These are phyloP conservation scores for Phytophthora megakarya DNA, from an alignment of 352 stramenopile species.

Conservation along the genomic window DNA sequence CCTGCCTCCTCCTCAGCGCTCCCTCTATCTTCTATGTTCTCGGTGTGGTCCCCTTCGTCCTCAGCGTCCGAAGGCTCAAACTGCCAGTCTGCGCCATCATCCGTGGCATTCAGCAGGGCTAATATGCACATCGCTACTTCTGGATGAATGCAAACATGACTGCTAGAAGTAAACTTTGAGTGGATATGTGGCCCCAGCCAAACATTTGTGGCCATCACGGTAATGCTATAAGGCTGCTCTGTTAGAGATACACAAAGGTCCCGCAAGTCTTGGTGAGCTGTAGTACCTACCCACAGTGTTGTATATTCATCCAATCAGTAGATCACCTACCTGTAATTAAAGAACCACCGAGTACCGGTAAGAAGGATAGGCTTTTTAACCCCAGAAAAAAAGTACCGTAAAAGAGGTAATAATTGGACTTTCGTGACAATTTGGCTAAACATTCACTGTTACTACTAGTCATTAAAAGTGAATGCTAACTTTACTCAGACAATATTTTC, in stretches of 20 bases:
- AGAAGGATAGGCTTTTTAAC: too few species aligned
- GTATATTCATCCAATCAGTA: too few species aligned
- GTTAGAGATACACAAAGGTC: neutral
- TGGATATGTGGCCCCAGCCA: neutral
- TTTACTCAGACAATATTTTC: too few species aligned
- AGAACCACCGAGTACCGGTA: too few species aligned
- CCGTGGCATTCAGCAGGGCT: neutral
- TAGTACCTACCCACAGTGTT: too few species aligned
- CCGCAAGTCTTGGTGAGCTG: constrained; percentile 5
- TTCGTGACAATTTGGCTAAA: too few species aligned
- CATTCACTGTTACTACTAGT: too few species aligned
- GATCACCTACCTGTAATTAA: too few species aligned
- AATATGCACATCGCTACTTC: constrained; percentile 2
- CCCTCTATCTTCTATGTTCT: neutral
- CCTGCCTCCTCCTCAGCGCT: neutral
- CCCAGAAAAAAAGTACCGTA: too few species aligned
- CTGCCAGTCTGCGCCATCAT: neutral
- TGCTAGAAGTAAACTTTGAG: neutral
- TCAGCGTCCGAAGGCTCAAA: neutral
- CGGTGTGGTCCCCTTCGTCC: neutral
- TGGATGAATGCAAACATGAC: constrained; percentile 2
- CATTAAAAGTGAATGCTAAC: too few species aligned
- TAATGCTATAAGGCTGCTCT: neutral
- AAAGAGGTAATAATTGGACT: too few species aligned
- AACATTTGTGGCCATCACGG: constrained; percentile 8